Conservation (phyloP, 495 filamentous ascomycete species). For the Penicillium desertorum region DNA sequence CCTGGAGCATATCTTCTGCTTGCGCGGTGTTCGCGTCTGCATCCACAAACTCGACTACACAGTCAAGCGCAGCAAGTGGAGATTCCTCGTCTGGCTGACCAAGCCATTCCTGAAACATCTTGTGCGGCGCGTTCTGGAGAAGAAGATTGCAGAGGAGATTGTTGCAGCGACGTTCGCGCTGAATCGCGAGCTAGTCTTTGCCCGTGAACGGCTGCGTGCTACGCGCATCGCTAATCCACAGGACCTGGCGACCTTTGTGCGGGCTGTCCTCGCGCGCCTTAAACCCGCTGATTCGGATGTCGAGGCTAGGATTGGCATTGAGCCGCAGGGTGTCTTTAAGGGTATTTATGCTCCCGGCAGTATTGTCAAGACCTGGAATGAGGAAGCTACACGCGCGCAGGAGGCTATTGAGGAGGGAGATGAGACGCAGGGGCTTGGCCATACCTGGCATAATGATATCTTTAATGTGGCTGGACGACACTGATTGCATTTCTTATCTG, state of each 20-base stretch:
- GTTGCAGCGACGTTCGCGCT: slow-evolving; percentile 64
- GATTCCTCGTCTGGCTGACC: slow-evolving; percentile 74
- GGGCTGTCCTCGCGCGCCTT: slow-evolving; percentile 73
- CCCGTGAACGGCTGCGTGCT: slow-evolving; percentile 80
- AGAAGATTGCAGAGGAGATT: slow-evolving; percentile 70
- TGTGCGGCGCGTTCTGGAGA: slow-evolving; percentile 74
- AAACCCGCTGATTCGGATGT: slow-evolving; percentile 73
- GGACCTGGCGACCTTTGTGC: slow-evolving; percentile 76
- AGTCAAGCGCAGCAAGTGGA: slow-evolving; percentile 71
- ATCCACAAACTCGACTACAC: slow-evolving; percentile 86
- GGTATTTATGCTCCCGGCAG: slow-evolving; percentile 86
- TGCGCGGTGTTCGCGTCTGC: slow-evolving; percentile 69
- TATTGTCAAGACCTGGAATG: slow-evolving; percentile 81
- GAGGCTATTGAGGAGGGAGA: slow-evolving; percentile 60
- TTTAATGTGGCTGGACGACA: slow-evolving; percentile 61
- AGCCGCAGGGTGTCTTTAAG: slow-evolving; percentile 69
- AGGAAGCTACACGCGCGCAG: slow-evolving; percentile 68
- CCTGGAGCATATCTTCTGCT: slow-evolving; percentile 76
- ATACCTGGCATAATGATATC: slow-evolving; percentile 76
- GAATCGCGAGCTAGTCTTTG: slow-evolving; percentile 84
- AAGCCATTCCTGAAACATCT: slow-evolving; percentile 82
- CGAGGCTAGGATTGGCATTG: slow-evolving; percentile 66
- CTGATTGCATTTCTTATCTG: slow-evolving; percentile 4
- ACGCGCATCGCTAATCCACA: slow-evolving; percentile 78
- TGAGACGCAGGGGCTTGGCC: slow-evolving; percentile 36